A percentile compares a stretch with the other conserved stretches of the same genome.
Conservation (phyloP, 768 basidiomycete species). For the Melanogaster broomeanus region DNA sequence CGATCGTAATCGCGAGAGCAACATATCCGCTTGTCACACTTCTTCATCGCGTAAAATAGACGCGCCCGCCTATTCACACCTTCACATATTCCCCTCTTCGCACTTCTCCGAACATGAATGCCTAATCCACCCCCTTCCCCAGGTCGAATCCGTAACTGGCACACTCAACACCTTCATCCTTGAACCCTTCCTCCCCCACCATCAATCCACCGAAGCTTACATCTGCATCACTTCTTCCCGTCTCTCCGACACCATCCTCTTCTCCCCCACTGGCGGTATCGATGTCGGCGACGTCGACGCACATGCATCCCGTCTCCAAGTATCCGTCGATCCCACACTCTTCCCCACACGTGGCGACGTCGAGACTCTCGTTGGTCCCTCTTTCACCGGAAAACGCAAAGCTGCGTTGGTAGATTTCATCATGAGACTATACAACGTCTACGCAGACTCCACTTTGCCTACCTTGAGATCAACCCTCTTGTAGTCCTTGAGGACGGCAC, state of each 20-base stretch:
- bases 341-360: slow-evolving; percentile 87
- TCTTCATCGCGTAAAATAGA: background rate
- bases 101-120: background rate
- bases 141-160: slow-evolving; percentile 95
- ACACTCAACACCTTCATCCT: slow-evolving; percentile 97
- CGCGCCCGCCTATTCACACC: background rate
- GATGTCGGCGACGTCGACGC: slow-evolving; percentile 98
- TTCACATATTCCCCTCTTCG: slow-evolving; percentile 23
- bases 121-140: slow-evolving; percentile 17
- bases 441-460: slow-evolving; percentile 99
- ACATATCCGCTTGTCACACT: slow-evolving; percentile 8
- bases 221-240: slow-evolving; percentile 97
- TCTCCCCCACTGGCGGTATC: slow-evolving; percentile 98
- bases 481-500: slow-evolving; percentile 83
- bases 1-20: slow-evolving; percentile 11
- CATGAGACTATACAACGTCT: slow-evolving; percentile 92
- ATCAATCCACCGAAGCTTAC: slow-evolving; percentile 93
- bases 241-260: slow-evolving; percentile 94
- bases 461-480: slow-evolving; percentile 99
- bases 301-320: slow-evolving; percentile 87
- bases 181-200: slow-evolving; percentile 98
- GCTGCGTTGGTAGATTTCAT: slow-evolving; percentile 95
- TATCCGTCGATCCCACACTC: slow-evolving; percentile 62
- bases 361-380: slow-evolving; percentile 69
- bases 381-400: slow-evolving; percentile 85